Base-by-base conservation (phyloP, 108 stramenopile genomes). In the Skeletonema grethae region DNA sequence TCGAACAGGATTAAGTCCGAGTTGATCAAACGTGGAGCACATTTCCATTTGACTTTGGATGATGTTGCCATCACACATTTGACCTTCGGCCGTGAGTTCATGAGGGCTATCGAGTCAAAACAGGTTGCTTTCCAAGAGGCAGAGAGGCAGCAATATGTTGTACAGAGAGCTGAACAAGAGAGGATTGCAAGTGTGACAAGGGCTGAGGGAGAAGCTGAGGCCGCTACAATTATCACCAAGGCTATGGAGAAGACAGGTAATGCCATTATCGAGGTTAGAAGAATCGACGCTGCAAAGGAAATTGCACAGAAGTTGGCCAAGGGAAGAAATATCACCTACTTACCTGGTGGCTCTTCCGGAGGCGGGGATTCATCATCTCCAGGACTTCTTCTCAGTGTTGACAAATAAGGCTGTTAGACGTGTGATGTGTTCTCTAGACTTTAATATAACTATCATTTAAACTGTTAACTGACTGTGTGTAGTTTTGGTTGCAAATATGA, bases 111-210 rank as follows among this genome's bases (percentile, higher is more conserved):
- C 83, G 99, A 99, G 89, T 69, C 86, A 75, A 99, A 99, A 86
- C 99, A 99, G 86, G 99, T 99, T 39, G 99, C 99, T 6, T 96
- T 88, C 55, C 99, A 99, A 82, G 98, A 99, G 76, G 98, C 99
- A 2, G 99, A 99, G 76, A 90, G 97, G 39, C 98, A 98, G 76
- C 95, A 96, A 63, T 99, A 92, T 86, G 89, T 99, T 24, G 98
- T 99, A 34, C 77, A 84, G 53, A 87, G 88, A 65, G 95, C 98
- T 16, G 98, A 99, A 60, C 99, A 99, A 82, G 99, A 99, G 82
- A 91, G 97, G 50, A 90, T 94, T 65, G 98, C 98, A 12, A 84
- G 88, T 57, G 94, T 99, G 34, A 99, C 98, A 30, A 88, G 97
- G n/a, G 98, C 99, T 0, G 97, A 99, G 74, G 98, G 98, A 72